A percentile compares a stretch with the other conserved stretches of the same genome.
phyloP scores from a whole-genome alignment of 169 alveolate genomes.

The Cytauxzoon felis region DNA sequence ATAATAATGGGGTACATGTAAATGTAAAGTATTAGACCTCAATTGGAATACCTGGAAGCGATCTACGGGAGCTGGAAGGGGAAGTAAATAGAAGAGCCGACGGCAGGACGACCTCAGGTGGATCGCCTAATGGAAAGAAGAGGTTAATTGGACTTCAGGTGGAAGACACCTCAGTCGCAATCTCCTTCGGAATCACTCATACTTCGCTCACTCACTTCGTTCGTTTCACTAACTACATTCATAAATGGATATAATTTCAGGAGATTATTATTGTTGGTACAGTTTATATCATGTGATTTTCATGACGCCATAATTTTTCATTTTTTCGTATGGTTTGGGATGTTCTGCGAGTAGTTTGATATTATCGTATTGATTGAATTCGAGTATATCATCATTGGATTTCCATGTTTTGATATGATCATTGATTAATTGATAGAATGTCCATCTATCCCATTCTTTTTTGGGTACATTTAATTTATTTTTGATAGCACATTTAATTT shows the following conservation, averaged over 20 bases:
- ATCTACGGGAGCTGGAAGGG: no score
- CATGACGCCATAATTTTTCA: slow-evolving; percentile 43
- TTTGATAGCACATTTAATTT: slow-evolving; percentile 46
- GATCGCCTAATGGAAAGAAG: no score
- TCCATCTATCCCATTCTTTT: slow-evolving; percentile 65
- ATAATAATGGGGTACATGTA: no score
- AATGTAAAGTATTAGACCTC: no score
- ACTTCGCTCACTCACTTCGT: no score
- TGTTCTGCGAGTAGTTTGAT: slow-evolving; percentile 60
- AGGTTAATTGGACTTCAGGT: neutral
- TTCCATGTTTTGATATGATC: slow-evolving; percentile 53
- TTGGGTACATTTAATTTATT: slow-evolving; percentile 42
- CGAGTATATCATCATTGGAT: slow-evolving; percentile 63
- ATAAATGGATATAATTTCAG: no score
- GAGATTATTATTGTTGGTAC: no score
- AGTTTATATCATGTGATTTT: slow-evolving; percentile 26
- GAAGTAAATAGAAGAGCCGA: no score
- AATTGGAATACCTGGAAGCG: no score
- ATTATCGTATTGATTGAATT: slow-evolving; percentile 44
- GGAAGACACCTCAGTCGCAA: neutral
- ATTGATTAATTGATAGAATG: slow-evolving; percentile 56
- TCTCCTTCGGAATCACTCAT: neutral
- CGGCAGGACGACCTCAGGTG: no score
- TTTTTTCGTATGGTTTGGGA: slow-evolving; percentile 54
- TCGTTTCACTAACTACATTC: no score